phyloP scores from a whole-genome alignment of 2,329 filamentous ascomycete genomes.

The Cladophialophora carrionii region DNA sequence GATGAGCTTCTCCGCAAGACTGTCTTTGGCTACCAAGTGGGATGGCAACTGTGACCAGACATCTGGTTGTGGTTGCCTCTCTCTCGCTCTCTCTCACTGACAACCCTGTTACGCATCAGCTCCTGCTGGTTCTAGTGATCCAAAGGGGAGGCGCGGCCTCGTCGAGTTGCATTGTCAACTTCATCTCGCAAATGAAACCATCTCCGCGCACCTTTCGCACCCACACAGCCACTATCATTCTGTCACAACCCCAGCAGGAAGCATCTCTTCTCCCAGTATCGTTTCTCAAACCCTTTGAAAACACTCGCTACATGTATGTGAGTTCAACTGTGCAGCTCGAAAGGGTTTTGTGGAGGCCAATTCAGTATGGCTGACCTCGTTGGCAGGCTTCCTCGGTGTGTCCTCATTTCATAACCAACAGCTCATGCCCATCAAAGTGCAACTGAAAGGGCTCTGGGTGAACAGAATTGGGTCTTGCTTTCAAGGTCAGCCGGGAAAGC shows the following conservation, averaged over 20 bases:
- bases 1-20: slow-evolving; percentile 80
- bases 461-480: slow-evolving; percentile 5
- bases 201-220: background rate
- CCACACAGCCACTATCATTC: background rate
- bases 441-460: slow-evolving; percentile 15
- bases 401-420: background rate
- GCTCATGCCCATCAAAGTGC: slow-evolving; percentile 18
- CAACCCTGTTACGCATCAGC: background rate
- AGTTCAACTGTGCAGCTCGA: background rate
- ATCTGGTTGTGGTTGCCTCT: background rate
- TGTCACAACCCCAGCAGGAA: background rate
- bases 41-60: slow-evolving; percentile 55
- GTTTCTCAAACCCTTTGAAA: background rate
- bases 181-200: background rate
- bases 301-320: slow-evolving; percentile 1
- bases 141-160: background rate
- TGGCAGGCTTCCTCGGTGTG: slow-evolving; percentile 2
- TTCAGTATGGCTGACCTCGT: background rate
- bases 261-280: background rate
- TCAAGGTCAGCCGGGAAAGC: background rate
- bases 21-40: slow-evolving; percentile 75
- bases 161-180: background rate
- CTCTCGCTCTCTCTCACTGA: slow-evolving; percentile 8
- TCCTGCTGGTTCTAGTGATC: background rate
- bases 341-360: background rate